phyloP scores from a whole-genome alignment of 768 basidiomycete genomes.

The Mycena venus region DNA sequence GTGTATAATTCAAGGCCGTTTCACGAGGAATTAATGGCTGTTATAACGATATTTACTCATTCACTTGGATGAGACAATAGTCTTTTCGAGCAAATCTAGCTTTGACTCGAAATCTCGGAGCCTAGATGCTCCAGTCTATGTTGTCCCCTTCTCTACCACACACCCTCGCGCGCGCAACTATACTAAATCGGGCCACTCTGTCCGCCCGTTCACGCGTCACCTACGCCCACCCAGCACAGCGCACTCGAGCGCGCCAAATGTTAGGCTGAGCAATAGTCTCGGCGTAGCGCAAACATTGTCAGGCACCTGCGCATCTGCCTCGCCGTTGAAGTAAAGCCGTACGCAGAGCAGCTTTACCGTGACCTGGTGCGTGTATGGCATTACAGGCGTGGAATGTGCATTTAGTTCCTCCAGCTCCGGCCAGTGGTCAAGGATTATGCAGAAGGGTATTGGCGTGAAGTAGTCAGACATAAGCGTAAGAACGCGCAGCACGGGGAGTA shows the following conservation, averaged over 20 bases:
- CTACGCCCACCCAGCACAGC: neutral
- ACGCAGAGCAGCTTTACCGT: too few relatives aligned
- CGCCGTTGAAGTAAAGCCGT: too few relatives aligned
- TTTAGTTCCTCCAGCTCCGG: too few relatives aligned
- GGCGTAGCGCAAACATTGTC: neutral
- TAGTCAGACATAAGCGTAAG: neutral
- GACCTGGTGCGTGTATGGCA: too few relatives aligned
- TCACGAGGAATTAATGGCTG: too few relatives aligned
- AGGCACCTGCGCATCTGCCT: neutral
- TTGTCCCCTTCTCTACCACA: neutral
- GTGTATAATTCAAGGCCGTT: too few relatives aligned
- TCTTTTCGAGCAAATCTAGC: too few relatives aligned
- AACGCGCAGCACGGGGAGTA: neutral
- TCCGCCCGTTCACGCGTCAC: neutral
- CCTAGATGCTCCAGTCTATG: too few relatives aligned
- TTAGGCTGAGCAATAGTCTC: neutral
- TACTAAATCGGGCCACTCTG: neutral
- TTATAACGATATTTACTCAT: too few relatives aligned
- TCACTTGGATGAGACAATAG: too few relatives aligned
- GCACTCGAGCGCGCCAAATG: neutral
- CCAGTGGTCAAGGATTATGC: neutral
- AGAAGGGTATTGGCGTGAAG: neutral
- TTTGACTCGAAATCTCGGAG: too few relatives aligned
- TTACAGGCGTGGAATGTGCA: too few relatives aligned
- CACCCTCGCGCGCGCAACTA: neutral